Base-by-base conservation (phyloP, 176 grass and related monocot species). In the Ensete glaucum region DNA sequence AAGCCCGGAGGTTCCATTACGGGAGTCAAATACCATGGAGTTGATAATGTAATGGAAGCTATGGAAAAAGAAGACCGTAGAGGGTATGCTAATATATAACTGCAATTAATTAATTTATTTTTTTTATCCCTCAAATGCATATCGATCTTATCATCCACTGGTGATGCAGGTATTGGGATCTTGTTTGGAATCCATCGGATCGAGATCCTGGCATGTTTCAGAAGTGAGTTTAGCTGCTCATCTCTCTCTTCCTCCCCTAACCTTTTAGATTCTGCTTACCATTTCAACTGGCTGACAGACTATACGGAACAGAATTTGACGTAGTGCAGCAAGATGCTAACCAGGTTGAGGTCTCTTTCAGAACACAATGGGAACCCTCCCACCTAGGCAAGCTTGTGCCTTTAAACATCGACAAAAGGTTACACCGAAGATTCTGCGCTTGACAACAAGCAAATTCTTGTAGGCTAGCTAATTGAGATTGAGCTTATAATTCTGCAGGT, bases 31-130 rank as follows among this genome's bases (percentile, higher is more conserved):
- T 96, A 96, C 73, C 89, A 88, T 57, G 89, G 89, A 50, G 78
- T 96, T 21, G 89, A 92, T 73, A 96, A 96, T 72, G 79, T 96
- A 23, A 82, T 96, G 92, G 92, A 96, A 85, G 74, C 81, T 68
- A 80, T 83, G 73, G 89, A 92, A 75, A 86, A 81, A 83, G 89
- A 96, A 76, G 89, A 89, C 69, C 89, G 86, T 72, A 88, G 92
- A 96, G 92, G 92, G 92, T 96, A 43, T 6, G 34, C 34, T 43
- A 43, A 43, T 5, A 5, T 43, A 43, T 6, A 43, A 0, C 34
- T 43, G 34, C 34, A 43, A 43, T 43, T 43, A 43, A 43, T 43
- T 23, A 23, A 23, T 0, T 43, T 6, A n/a, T 3, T 43, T 6
- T 43, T 43, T 43, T 4, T 3, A 43, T 43, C 34, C 34, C 34